Percentiles rank a stretch among this genome's conserved stretches.
Evolutionary conservation across 768 basidiomycete genomes (phyloP).

Genomic region (Boletellus ananiceps): DNA sequence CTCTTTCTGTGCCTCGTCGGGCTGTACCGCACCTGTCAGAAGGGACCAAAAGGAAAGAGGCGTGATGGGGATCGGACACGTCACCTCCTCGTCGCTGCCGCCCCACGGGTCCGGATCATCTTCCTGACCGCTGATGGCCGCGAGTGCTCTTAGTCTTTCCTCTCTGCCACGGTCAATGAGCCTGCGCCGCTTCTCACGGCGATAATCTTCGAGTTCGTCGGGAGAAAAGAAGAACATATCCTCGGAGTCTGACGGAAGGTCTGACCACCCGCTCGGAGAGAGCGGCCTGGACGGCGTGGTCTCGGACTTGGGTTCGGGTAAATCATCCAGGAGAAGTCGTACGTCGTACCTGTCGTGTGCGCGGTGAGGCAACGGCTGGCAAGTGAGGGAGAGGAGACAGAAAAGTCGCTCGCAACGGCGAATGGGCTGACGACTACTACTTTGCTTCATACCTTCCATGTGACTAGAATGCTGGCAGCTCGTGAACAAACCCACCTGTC

Average conservation of each 20-base stretch:
- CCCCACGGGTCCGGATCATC: conserved; percentile 54
- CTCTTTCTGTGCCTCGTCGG: conserved; percentile 51
- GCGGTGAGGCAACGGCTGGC: conserved; percentile 18
- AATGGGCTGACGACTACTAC: conserved; percentile 3
- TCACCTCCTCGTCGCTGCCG: conserved; percentile 67
- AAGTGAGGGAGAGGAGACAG: conserved; percentile 15
- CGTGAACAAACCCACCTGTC: conserved; percentile 67
- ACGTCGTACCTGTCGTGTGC: conserved; percentile 64
- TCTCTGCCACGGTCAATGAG: conserved; percentile 56
- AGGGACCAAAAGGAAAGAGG: neutral
- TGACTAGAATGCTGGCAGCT: conserved; percentile 7
- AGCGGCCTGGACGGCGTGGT: conserved; percentile 18
- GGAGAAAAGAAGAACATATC: conserved; percentile 78
- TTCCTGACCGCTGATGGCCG: conserved; percentile 38
- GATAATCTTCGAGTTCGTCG: conserved; percentile 61
- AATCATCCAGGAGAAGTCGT: conserved; percentile 63
- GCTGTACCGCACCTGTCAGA: conserved; percentile 36
- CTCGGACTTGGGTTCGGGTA: conserved; percentile 24
- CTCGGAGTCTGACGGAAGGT: conserved; percentile 80
- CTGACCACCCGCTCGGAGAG: conserved; percentile 71
- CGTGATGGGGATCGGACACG: neutral
- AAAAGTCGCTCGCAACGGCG: conserved; percentile 6
- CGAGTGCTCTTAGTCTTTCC: conserved; percentile 60
- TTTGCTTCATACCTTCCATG: conserved; percentile 11
- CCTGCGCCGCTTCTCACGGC: conserved; percentile 61